A percentile compares a stretch with the other conserved stretches of the same genome.
These are phyloP conservation scores for Amauroascus verrucosus DNA, from an alignment of 2,329 filamentous ascomycete species.

Conservation along the genomic window DNA sequence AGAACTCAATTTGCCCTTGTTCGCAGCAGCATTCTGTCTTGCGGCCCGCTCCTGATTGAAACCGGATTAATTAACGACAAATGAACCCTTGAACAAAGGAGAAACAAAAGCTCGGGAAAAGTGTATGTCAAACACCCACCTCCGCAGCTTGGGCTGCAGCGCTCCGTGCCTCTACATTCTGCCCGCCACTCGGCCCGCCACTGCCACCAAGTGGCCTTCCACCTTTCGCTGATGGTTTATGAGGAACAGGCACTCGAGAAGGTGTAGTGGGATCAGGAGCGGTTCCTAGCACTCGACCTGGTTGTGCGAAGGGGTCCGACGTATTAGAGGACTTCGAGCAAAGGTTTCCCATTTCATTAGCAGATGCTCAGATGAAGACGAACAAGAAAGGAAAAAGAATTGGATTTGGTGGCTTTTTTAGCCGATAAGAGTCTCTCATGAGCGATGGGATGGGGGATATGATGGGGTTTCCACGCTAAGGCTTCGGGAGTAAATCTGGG, in stretches of 20 bases:
- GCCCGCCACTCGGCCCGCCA: conserved; percentile 23
- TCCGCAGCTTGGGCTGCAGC: conserved; percentile 75
- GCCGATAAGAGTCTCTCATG: not conserved
- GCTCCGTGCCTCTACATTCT: conserved; percentile 51
- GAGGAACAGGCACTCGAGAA: conserved; percentile 44
- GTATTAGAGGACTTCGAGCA: conserved; percentile 61
- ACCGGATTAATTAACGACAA: not conserved
- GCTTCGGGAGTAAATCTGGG: not conserved
- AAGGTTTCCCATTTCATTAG: conserved; percentile 63
- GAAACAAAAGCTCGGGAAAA: not conserved
- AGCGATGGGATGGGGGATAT: too few relatives aligned
- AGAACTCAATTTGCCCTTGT: conserved; percentile 56
- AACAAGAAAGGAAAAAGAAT: not conserved
- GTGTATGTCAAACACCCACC: conserved; percentile 44
- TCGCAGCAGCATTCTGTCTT: conserved; percentile 34
- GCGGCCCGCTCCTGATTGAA: conserved; percentile 54
- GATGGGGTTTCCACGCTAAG: not conserved
- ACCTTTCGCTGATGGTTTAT: conserved; percentile 38
- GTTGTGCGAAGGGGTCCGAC: conserved; percentile 56
- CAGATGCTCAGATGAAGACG: not conserved
- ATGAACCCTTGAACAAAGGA: not conserved
- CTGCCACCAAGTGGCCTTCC: conserved; percentile 54
- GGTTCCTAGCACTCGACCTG: conserved; percentile 61
- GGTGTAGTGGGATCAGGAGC: conserved; percentile 37
- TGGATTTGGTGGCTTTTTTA: not conserved